Conservation (phyloP, 371 early-diverging fungal species). For the Lichtheimia hyalospora region DNA sequence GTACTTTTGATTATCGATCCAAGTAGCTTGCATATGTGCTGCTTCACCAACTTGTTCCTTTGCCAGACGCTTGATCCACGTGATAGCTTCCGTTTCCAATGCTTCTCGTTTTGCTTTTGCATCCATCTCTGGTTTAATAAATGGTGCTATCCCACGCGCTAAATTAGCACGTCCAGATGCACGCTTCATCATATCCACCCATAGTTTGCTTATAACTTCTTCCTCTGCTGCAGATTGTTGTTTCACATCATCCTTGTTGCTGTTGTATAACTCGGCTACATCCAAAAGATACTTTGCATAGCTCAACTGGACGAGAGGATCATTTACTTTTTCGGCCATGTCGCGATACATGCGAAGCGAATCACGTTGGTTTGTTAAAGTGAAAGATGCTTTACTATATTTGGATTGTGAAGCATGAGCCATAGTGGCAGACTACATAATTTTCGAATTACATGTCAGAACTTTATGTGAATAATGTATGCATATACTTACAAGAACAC, state of each 20-base stretch:
- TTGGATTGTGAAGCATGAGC: conserved; percentile 14
- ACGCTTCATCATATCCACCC: conserved; percentile 10
- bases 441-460: background rate
- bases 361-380: conserved; percentile 50
- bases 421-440: conserved; percentile 9
- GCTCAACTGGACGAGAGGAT: conserved; percentile 74
- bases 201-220: background rate
- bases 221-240: background rate
- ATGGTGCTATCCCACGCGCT: background rate
- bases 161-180: background rate
- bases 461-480: background rate
- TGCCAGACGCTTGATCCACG: conserved; percentile 71
- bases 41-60: conserved; percentile 71
- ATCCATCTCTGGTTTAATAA: background rate
- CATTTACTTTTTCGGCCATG: conserved; percentile 70
- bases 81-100: conserved; percentile 60
- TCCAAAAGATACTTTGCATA: conserved; percentile 79
- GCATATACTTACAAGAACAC: conserved; percentile 8
- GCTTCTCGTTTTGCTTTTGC: conserved; percentile 17
- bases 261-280: conserved; percentile 27
- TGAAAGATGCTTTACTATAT: conserved; percentile 46
- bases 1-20: conserved; percentile 68
- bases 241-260: background rate
- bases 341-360: conserved; percentile 63
- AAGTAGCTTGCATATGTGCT: conserved; percentile 64